Conservation (phyloP, 2,329 filamentous ascomycete species). For the Talaromyces sp. region DNA sequence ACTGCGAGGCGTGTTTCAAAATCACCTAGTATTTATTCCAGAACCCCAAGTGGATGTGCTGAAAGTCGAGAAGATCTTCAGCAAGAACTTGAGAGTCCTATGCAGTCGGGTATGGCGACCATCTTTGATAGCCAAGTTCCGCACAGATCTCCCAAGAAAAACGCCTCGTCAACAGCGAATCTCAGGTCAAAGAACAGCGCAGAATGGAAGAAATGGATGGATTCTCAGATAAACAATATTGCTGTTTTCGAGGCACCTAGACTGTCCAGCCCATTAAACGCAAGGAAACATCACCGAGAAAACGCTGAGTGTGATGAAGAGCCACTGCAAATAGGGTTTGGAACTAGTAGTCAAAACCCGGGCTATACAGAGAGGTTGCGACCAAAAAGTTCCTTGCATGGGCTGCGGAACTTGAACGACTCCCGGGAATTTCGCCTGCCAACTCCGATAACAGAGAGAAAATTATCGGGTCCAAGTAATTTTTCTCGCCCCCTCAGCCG, state of each 20-base stretch:
- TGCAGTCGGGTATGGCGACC: constrained; percentile 31
- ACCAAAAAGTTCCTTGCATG: background rate
- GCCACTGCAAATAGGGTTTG: constrained; percentile 7
- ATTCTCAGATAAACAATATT: constrained; percentile 29
- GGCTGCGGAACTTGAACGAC: background rate
- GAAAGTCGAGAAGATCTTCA: constrained; percentile 13
- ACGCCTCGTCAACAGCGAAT: constrained; percentile 1
- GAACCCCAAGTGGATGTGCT: constrained; percentile 31
- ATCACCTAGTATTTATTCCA: constrained; percentile 41
- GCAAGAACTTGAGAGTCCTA: constrained; percentile 1
- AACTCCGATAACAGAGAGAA: constrained; percentile 1
- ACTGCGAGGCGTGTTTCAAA: constrained; percentile 12
- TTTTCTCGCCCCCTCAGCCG: constrained; percentile 34
- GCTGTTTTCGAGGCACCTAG: constrained; percentile 14
- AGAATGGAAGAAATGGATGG: constrained; percentile 36
- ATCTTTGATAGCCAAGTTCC: constrained; percentile 27
- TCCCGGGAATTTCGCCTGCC: background rate
- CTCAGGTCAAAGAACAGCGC: constrained; percentile 18
- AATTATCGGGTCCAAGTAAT: constrained; percentile 19
- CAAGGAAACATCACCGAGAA: constrained; percentile 33
- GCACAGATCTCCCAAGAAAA: constrained; percentile 26
- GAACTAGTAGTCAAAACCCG: background rate
- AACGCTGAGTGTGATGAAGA: constrained; percentile 30
- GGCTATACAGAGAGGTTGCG: background rate
- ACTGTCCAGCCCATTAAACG: constrained; percentile 12